Conservation (phyloP, 352 stramenopile species). For the Pythium dissotocum region DNA sequence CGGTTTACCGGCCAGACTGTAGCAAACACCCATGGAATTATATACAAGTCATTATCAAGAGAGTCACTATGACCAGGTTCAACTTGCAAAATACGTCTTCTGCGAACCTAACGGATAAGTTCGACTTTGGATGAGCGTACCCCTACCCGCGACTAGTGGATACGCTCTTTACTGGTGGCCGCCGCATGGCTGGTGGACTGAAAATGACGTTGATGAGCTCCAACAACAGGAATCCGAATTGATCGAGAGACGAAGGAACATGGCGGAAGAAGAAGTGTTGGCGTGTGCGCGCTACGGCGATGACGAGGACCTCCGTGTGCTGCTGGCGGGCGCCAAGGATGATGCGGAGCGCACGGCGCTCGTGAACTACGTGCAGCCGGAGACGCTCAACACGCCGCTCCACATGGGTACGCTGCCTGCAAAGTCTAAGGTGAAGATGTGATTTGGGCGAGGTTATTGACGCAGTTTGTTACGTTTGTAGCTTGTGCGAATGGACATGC, state of each 20-base stretch:
- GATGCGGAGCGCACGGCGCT: constrained; percentile 31
- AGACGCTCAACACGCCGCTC: constrained; percentile 77
- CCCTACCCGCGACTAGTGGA: constrained; percentile 24
- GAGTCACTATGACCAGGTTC: constrained; percentile 18
- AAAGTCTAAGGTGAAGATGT: background rate
- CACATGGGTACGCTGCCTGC: constrained; percentile 65
- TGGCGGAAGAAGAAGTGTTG: constrained; percentile 50
- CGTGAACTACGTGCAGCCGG: constrained; percentile 76
- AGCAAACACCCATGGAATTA: too few relatives aligned
- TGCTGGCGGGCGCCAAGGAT: constrained; percentile 33
- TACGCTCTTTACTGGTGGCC: constrained; percentile 23
- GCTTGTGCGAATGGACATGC: constrained; percentile 80
- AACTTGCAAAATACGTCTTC: constrained; percentile 4
- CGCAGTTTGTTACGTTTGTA: constrained; percentile 23
- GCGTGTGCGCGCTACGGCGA: constrained; percentile 76
- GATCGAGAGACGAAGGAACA: background rate
- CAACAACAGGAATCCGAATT: constrained; percentile 4
- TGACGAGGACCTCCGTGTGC: constrained; percentile 49
- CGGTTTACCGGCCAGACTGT: background rate
- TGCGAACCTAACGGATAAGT: constrained; percentile 16
- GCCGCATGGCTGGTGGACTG: constrained; percentile 2
- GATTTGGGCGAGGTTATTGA: background rate
- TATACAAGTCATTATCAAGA: background rate
- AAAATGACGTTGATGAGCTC: constrained; percentile 17
- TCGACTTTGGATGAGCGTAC: constrained; percentile 8